Evolutionary conservation across 2,329 filamentous ascomycete genomes (phyloP), one percentile per base, ranked within the genome.

Genomic region (Paecilomyces formosus): DNA sequence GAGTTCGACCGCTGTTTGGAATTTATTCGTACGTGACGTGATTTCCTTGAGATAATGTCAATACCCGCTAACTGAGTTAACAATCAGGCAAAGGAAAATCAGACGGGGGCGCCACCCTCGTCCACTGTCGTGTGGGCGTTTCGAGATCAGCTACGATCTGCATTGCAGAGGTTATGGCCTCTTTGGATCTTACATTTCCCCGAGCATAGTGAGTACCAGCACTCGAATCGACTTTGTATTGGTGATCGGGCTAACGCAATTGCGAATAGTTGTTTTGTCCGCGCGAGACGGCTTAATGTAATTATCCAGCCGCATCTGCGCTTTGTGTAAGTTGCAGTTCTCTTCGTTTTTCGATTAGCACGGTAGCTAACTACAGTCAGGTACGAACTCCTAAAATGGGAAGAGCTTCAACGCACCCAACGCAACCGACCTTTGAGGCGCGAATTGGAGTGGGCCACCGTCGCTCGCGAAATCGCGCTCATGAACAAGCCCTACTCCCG

Each of bases 301-400:
- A 99, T 99, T 63, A 97, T 99, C 63, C 94, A 99, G 73, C 94
- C 94, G 12, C 93, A 99, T 77, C 81, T 99, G 58, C 85, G 91
- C 59, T 99, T 99, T 76, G 89, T 89, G 65, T 96, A 70, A 68
- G 74, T 63, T 18, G 28, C 49, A 9, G 65, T 53, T 53, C 4
- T 50, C 31, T 53, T 12, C 24, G 26, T 28, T 51, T 51, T 3
- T 9, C 7, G 30, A 15, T 13, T 28, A 15, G 33, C 31, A 6
- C 51, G 45, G 33, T 57, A 55, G 50, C 66, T 69, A 31, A 72
- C 58, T 24, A n/a, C 11, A 18, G 28, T 6, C 24, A 83, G 81
- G 1, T 77, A 97, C 70, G 94, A 99, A 76, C 82, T 99, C 30
- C 81, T 99, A 55, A 95, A 95, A 73, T 97, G 93, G 91, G 94